Evolutionary conservation across 2,329 filamentous ascomycete species (phyloP).

Genomic region (Pseudocercospora crystallina): DNA sequence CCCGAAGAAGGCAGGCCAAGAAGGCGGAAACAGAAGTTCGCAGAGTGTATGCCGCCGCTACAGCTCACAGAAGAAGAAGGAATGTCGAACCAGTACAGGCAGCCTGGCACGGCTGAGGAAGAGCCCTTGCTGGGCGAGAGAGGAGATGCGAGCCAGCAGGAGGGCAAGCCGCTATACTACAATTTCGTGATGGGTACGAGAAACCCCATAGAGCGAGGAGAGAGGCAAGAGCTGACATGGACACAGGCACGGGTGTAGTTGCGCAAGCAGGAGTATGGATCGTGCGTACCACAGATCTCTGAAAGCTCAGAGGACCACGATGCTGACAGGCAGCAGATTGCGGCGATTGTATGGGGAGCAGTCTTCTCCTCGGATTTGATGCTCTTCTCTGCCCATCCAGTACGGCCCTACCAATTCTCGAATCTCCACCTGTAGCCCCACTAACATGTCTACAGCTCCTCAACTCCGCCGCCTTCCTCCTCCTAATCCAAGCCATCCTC

Average conservation of each 20-base stretch:
- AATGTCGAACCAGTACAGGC: conserved; percentile 36
- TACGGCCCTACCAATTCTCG: conserved; percentile 44
- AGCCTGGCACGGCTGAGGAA: conserved; percentile 52
- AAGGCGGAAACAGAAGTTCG: not conserved
- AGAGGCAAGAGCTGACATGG: conserved; percentile 3
- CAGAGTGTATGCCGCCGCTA: conserved; percentile 2
- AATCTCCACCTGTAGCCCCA: not conserved
- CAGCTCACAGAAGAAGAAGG: not conserved
- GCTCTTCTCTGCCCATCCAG: conserved; percentile 85
- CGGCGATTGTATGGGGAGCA: conserved; percentile 73
- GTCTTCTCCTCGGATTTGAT: conserved; percentile 71
- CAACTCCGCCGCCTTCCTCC: conserved; percentile 62
- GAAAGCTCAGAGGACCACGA: not conserved
- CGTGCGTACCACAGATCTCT: conserved; percentile 39
- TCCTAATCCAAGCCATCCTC: conserved; percentile 76
- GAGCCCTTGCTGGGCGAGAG: conserved; percentile 70
- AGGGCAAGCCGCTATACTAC: conserved; percentile 61
- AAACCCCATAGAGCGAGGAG: not conserved
- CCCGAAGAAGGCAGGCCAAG: not conserved
- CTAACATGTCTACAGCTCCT: conserved; percentile 31
- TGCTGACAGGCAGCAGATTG: conserved; percentile 50
- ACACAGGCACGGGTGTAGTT: conserved; percentile 72
- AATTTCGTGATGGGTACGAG: conserved; percentile 73
- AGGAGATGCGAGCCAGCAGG: conserved; percentile 71
- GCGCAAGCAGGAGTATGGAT: conserved; percentile 78